A percentile compares a stretch with the other conserved stretches of the same genome.
Conservation (phyloP, 192 early-diverging fungal genomes). For the Glomus cerebriforme region DNA sequence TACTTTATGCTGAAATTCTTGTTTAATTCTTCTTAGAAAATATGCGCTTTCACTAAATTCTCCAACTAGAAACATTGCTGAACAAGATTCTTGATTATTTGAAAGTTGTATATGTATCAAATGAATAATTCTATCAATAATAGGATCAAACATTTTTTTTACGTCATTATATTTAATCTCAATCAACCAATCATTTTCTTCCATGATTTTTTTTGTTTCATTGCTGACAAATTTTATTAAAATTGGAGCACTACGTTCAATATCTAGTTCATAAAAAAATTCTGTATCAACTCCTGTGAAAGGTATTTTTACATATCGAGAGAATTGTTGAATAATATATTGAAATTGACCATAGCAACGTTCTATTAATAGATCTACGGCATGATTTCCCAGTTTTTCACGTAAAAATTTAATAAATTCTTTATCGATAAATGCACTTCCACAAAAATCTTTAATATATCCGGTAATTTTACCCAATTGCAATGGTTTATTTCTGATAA, state of each 20-base stretch:
- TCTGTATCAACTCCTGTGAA: not conserved
- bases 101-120: slow-evolving; percentile 40
- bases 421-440: slow-evolving; percentile 46
- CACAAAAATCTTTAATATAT: slow-evolving; percentile 36
- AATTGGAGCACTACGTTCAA: not conserved
- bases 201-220: slow-evolving; percentile 35
- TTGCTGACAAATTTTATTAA: not conserved
- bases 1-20: slow-evolving; percentile 38
- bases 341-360: slow-evolving; percentile 12
- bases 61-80: slow-evolving; percentile 42
- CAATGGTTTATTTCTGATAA: not conserved
- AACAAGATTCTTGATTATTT: slow-evolving; percentile 28
- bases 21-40: slow-evolving; percentile 36
- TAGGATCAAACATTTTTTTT: slow-evolving; percentile 39
- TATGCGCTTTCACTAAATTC: slow-evolving; percentile 42
- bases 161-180: slow-evolving; percentile 44
- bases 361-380: slow-evolving; percentile 39
- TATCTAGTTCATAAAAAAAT: not conserved
- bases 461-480: slow-evolving; percentile 35
- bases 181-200: slow-evolving; percentile 48
- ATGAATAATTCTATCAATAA: slow-evolving; percentile 37
- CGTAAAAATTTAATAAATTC: slow-evolving; percentile 46
- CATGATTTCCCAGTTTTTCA: slow-evolving; percentile 43
- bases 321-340: not conserved
- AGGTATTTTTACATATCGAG: not conserved